These are phyloP conservation scores for Beta lomatogona DNA, from an alignment of 179 eudicot species.

Conservation along the genomic window DNA sequence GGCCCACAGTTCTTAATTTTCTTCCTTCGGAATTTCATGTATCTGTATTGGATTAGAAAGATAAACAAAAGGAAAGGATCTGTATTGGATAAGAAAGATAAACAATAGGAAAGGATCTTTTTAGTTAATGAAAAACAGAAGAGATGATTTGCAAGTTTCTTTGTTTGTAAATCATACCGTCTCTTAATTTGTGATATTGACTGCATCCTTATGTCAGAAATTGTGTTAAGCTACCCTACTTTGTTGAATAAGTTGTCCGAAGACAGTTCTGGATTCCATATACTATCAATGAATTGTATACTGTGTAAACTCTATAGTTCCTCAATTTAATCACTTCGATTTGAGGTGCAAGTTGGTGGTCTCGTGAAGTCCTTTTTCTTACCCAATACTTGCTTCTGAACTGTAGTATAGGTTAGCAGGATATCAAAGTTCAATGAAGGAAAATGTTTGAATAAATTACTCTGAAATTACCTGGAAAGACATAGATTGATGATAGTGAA, in stretches of 20 bases:
- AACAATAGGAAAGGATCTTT: background rate
- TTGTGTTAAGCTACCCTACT: background rate
- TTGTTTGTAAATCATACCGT: background rate
- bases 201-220: background rate
- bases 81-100: background rate
- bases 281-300: background rate
- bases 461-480: background rate
- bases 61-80: background rate
- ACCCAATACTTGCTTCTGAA: background rate
- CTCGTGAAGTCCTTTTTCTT: background rate
- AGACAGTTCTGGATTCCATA: background rate
- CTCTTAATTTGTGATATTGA: too few relatives aligned
- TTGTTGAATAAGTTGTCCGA: background rate
- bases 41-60: background rate
- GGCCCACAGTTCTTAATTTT: background rate
- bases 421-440: background rate
- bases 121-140: background rate
- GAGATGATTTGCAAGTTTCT: background rate
- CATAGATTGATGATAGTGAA: background rate
- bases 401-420: background rate
- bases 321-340: background rate
- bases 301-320: background rate
- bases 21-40: background rate
- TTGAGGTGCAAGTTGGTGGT: background rate
- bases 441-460: background rate